Conservation (phyloP, 129 eudicot species). For the Daucus carota region DH1_v3.0 NC_030385.2:33519001-33519500, state of each 20-base stretch:
- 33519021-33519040: constrained; percentile 74
- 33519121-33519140: not conserved
- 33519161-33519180: not conserved
- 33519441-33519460: too few species aligned
- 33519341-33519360: too few species aligned
- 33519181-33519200: not conserved
- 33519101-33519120: not conserved
- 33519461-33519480: too few species aligned
- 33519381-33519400: too few species aligned
- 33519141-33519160: not conserved
- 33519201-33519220: not conserved
- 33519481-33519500: too few species aligned
- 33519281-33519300: not conserved
- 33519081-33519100: not conserved
- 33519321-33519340: too few species aligned
- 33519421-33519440: too few species aligned
- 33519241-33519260: not conserved
- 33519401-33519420: too few species aligned
- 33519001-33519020: constrained; percentile 59
- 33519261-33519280: not conserved
- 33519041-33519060: not conserved
- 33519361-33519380: too few species aligned
- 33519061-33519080: constrained; percentile 7
- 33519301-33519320: too few species aligned
- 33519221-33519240: not conserved